Conservation (phyloP, 345 rosid genomes). For the Boechera divaricarpa region DNA sequence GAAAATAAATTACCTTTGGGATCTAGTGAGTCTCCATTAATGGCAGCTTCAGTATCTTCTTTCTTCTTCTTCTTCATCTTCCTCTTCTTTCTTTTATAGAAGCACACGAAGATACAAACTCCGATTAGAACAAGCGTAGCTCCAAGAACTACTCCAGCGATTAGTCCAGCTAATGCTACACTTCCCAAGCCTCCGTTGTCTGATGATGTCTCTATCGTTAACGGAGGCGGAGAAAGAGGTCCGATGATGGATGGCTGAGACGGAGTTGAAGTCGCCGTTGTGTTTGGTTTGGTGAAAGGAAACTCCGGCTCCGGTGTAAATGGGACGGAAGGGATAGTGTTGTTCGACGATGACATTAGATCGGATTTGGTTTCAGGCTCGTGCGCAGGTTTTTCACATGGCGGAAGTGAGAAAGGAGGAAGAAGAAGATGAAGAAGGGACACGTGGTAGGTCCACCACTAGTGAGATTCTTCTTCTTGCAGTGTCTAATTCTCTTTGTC, state of each 20-base stretch:
- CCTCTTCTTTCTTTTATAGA: slow-evolving; percentile 32
- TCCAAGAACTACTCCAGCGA: slow-evolving; percentile 31
- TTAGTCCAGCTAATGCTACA: slow-evolving; percentile 4
- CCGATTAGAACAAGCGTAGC: slow-evolving; percentile 38
- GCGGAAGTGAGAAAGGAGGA: slow-evolving; percentile 19
- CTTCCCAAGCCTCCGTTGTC: neutral
- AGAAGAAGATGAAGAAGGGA: neutral
- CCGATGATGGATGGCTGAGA: slow-evolving; percentile 19
- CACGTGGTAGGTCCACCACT: slow-evolving; percentile 25
- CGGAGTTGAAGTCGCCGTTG: neutral
- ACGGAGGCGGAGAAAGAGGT: slow-evolving; percentile 2
- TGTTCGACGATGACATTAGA: slow-evolving; percentile 30
- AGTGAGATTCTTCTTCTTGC: neutral
- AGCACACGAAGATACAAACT: slow-evolving; percentile 35
- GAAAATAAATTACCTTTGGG: slow-evolving; percentile 15
- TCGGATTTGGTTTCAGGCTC: slow-evolving; percentile 6
- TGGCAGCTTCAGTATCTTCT: slow-evolving; percentile 35
- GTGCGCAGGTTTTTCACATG: neutral
- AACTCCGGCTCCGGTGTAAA: slow-evolving; percentile 20
- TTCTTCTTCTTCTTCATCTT: slow-evolving; percentile 17
- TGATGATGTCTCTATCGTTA: too few species aligned
- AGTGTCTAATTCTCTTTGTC: slow-evolving; percentile 1
- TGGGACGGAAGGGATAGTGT: slow-evolving; percentile 36
- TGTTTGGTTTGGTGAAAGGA: slow-evolving; percentile 18
- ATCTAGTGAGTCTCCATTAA: neutral